Evolutionary conservation across 306 rosid species (phyloP).

Genomic region (Dicorynia guianensis): DNA sequence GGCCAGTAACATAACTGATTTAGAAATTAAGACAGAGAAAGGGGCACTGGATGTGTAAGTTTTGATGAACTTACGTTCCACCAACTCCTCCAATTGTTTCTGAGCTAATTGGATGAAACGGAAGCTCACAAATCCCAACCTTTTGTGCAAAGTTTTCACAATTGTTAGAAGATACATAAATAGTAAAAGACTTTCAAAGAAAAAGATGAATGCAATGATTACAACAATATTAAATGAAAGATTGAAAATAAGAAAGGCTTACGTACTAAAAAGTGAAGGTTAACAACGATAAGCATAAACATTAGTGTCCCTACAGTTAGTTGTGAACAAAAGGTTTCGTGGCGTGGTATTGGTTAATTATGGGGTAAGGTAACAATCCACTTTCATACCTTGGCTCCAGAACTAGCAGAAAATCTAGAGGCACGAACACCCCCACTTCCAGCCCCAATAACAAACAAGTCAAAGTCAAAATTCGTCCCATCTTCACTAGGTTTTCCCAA

Average conservation of each 20-base stretch:
- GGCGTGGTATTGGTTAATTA: background rate
- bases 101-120: constrained; percentile 86
- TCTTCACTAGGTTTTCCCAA: constrained; percentile 51
- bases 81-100: constrained; percentile 93
- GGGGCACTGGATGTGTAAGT: constrained; percentile 4
- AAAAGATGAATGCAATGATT: background rate
- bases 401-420: constrained; percentile 78
- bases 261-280: background rate
- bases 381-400: constrained; percentile 82
- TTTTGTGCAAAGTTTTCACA: constrained; percentile 43
- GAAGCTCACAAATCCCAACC: constrained; percentile 98
- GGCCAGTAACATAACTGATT: background rate
- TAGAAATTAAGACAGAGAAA: constrained; percentile 4
- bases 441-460: constrained; percentile 90
- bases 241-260: background rate
- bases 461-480: constrained; percentile 67
- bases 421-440: constrained; percentile 99
- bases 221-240: background rate
- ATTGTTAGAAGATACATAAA: constrained; percentile 25
- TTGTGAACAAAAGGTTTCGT: no score
- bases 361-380: constrained; percentile 8
- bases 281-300: no score
- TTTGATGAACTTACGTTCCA: constrained; percentile 79
- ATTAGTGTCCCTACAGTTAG: no score
- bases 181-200: constrained; percentile 29